Conservation (phyloP, 2,329 filamentous ascomycete genomes). For the Achaetomium macrosporum region DNA sequence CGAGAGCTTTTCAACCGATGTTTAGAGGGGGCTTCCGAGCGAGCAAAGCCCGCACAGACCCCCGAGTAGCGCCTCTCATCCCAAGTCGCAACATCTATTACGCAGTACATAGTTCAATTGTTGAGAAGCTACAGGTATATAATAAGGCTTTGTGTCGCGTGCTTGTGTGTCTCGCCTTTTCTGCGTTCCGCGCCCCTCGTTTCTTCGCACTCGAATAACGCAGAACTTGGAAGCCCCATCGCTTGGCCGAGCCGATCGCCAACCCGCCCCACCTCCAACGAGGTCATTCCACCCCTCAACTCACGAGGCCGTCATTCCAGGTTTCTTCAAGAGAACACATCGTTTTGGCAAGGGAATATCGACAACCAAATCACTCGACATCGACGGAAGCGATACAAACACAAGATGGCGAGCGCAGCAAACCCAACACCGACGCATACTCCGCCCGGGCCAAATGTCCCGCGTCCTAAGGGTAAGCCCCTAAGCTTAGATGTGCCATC, state of each 20-base stretch:
- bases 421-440: slow-evolving; percentile 31
- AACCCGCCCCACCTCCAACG: not conserved
- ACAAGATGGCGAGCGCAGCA: slow-evolving; percentile 9
- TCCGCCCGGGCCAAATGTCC: slow-evolving; percentile 36
- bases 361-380: not conserved
- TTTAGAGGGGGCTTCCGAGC: no score
- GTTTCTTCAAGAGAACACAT: not conserved
- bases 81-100: no score
- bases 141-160: no score
- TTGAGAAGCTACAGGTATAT: no score
- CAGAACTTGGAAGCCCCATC: not conserved
- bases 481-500: not conserved
- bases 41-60: no score
- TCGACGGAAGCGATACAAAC: not conserved
- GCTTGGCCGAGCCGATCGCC: not conserved
- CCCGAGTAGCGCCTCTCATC: no score
- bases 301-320: not conserved
- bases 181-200: no score
- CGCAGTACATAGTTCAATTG: no score
- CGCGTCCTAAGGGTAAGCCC: slow-evolving; percentile 42
- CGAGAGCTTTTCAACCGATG: no score
- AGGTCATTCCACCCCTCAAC: not conserved
- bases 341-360: not conserved
- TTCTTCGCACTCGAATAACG: no score
- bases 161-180: no score